Conservation (phyloP, 176 grass and related monocot species). For the Zea mays region Zm-B73-REFERENCE-NAM-5.0 NC_050097.1:38364501-38365000, state of each 20-base stretch:
- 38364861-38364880: neutral
- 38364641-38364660: neutral
- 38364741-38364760: neutral
- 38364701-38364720: no score
- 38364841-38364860: neutral
- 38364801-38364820: conserved; percentile 38
- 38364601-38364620: conserved; percentile 19
- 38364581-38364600: neutral
- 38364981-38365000: conserved; percentile 12
- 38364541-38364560: neutral
- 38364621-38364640: neutral
- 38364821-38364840: neutral
- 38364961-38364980: neutral
- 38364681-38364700: neutral
- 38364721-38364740: neutral
- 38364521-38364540: no score
- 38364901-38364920: neutral
- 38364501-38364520: neutral
- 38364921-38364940: neutral
- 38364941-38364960: conserved; percentile 24
- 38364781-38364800: conserved; percentile 8
- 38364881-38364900: neutral
- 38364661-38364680: no score
- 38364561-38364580: neutral
- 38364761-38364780: neutral